Conservation (phyloP, 768 basidiomycete genomes). For the Leccinum broughii region DNA sequence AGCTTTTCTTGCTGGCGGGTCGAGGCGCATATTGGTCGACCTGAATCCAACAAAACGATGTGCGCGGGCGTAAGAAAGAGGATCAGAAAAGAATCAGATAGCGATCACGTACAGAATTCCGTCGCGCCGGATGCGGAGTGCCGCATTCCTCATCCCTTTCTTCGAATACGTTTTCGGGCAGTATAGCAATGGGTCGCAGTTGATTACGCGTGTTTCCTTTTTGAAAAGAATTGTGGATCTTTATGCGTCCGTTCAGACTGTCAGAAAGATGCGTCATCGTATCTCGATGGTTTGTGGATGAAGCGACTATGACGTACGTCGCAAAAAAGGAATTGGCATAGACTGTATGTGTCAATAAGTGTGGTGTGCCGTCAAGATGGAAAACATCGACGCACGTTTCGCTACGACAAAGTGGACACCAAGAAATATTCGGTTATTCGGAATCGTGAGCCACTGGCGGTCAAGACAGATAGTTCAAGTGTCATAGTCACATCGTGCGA, state of each 20-base stretch:
- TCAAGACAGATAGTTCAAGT: not conserved
- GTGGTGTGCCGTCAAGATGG: not conserved
- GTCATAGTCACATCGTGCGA: not conserved
- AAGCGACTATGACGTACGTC: slow-evolving; percentile 15
- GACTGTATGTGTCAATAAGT: slow-evolving; percentile 8
- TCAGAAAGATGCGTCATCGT: not conserved
- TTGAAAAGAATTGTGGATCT: slow-evolving; percentile 3
- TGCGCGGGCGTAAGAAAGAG: no score
- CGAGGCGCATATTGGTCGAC: slow-evolving; percentile 1
- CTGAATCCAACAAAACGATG: not conserved
- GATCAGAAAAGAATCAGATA: no score
- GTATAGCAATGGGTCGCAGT: slow-evolving; percentile 4
- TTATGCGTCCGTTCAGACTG: slow-evolving; percentile 24
- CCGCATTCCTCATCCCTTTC: not conserved
- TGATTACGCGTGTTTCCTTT: not conserved
- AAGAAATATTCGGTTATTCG: slow-evolving; percentile 26
- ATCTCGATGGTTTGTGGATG: not conserved
- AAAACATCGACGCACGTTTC: slow-evolving; percentile 16
- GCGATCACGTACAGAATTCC: slow-evolving; percentile 5
- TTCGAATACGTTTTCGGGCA: not conserved
- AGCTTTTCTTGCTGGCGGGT: not conserved
- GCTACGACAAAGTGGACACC: slow-evolving; percentile 26
- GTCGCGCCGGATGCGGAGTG: not conserved
- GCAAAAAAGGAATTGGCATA: slow-evolving; percentile 30
- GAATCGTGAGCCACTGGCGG: slow-evolving; percentile 22